Evolutionary conservation across 2,329 filamentous ascomycete species (phyloP), one percentile per base, ranked within the genome.

Genomic region (Diaporthe amygdali): DNA sequence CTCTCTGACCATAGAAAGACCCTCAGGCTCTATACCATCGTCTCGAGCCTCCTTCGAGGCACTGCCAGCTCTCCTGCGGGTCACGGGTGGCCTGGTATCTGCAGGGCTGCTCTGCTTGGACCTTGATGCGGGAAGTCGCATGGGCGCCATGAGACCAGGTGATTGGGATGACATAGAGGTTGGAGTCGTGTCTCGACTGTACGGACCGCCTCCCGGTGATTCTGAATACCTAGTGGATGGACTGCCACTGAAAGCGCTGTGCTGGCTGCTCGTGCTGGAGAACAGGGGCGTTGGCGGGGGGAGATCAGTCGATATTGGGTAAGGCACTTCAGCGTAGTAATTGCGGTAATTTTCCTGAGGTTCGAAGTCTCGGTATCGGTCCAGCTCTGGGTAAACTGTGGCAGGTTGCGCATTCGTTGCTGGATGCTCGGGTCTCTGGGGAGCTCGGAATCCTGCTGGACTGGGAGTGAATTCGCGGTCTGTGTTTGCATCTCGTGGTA

Each of bases 101-200:
- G 85, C 82, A 56, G 87, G 89, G 76, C 89, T 92, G 68, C 81
- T 82, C 78, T 90, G 88, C 75, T 86, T 86, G 71, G 80, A 77
- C 75, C 86, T 86, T n/a, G 84, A 79, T 63, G 83, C 81, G 32
- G 80, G 85, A 75, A 78, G 84, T 73, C 81, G 85, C 73, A 79
- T 84, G 68, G 81, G 88, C 72, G 77, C 86, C 78, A 89, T 81
- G 5, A 92, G 80, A 3, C 89, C 87, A 4, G 93, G 92, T 20
- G 92, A 95, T 76, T 92, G 91, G 1, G 93, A 95, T 9, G 91
- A 92, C 74, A 93, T 91, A 12, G 93, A 95, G 5, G 92, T 94
- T 8, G 93, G 93, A 3, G 93, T 95, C 0, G 93, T 94, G 71
- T 93, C 92, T 73, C 93, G 88, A 77, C 93, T 95, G 80, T 94